phyloP scores from a whole-genome alignment of 2,329 filamentous ascomycete genomes.

The Leptosphaerulina australis region DNA sequence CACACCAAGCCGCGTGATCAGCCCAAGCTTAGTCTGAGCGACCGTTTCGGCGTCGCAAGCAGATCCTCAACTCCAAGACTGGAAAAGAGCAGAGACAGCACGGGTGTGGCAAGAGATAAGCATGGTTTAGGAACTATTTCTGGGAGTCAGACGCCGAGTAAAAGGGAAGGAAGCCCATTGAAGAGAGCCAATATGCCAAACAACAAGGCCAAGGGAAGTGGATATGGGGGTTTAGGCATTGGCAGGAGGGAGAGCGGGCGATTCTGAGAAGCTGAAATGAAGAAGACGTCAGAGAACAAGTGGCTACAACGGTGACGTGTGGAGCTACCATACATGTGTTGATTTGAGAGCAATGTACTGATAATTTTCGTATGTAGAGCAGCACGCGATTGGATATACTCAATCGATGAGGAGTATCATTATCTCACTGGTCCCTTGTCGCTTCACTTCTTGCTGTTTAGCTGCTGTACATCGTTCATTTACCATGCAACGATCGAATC shows the following conservation, averaged over 20 bases:
- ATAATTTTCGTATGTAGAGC: too few species aligned
- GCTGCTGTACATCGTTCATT: too few species aligned
- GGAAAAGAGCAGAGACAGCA: slow-evolving; percentile 17
- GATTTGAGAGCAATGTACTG: too few species aligned
- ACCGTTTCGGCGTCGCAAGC: slow-evolving; percentile 14
- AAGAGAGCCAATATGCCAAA: slow-evolving; percentile 52
- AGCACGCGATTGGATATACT: too few species aligned
- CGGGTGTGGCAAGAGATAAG: slow-evolving; percentile 30
- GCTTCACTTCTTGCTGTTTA: too few species aligned
- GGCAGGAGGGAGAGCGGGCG: slow-evolving; percentile 39
- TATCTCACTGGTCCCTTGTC: too few species aligned
- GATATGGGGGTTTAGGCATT: slow-evolving; percentile 34
- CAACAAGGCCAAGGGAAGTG: slow-evolving; percentile 26
- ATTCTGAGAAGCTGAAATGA: slow-evolving; percentile 17
- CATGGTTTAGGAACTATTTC: slow-evolving; percentile 17
- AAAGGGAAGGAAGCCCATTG: slow-evolving; percentile 51
- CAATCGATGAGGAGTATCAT: too few species aligned
- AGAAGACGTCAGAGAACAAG: not conserved
- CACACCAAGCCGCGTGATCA: slow-evolving; percentile 1
- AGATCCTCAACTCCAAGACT: slow-evolving; percentile 11
- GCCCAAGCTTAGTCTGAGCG: slow-evolving; percentile 12
- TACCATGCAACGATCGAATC: too few species aligned
- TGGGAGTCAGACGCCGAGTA: slow-evolving; percentile 31
- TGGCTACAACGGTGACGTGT: not conserved
- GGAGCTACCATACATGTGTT: not conserved